Percentiles rank a stretch among this genome's conserved stretches.
These are phyloP conservation scores for Tilletia horrida DNA, from an alignment of 1,284 basidiomycete genomes.

Conservation along the genomic window DNA sequence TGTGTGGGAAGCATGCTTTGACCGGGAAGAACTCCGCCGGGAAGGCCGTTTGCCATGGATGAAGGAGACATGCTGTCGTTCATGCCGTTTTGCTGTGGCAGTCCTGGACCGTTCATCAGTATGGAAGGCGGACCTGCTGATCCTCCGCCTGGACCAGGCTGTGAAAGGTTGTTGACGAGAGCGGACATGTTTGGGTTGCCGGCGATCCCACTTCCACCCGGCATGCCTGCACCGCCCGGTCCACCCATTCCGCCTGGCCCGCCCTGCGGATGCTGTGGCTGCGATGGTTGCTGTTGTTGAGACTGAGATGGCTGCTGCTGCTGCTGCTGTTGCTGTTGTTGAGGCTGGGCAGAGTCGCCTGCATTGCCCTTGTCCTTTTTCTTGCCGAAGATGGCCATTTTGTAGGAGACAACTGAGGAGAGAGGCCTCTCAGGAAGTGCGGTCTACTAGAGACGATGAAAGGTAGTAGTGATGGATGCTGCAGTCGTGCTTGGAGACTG, in stretches of 20 bases:
- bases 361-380: conserved; percentile 47
- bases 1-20: background rate
- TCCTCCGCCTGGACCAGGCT: background rate
- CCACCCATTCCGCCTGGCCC: too few species aligned
- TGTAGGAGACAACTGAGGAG: background rate
- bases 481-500: too few species aligned
- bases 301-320: conserved; percentile 14
- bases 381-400: conserved; percentile 52
- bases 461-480: too few species aligned
- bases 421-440: too few species aligned
- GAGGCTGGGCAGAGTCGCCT: conserved; percentile 26
- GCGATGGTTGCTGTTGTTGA: conserved; percentile 11
- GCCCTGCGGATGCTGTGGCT: background rate
- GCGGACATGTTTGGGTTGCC: background rate
- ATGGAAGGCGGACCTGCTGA: background rate
- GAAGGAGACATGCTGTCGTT: conserved; percentile 14
- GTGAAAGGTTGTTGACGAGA: background rate
- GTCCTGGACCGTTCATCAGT: conserved; percentile 1
- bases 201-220: too few species aligned
- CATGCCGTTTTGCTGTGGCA: too few species aligned
- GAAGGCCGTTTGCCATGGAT: conserved; percentile 11
- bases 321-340: conserved; percentile 29
- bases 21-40: conserved; percentile 1
- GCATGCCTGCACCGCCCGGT: too few species aligned
- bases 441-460: too few species aligned